phyloP scores from a whole-genome alignment of 2,329 filamentous ascomycete genomes.

The Colletotrichum sp. region DNA sequence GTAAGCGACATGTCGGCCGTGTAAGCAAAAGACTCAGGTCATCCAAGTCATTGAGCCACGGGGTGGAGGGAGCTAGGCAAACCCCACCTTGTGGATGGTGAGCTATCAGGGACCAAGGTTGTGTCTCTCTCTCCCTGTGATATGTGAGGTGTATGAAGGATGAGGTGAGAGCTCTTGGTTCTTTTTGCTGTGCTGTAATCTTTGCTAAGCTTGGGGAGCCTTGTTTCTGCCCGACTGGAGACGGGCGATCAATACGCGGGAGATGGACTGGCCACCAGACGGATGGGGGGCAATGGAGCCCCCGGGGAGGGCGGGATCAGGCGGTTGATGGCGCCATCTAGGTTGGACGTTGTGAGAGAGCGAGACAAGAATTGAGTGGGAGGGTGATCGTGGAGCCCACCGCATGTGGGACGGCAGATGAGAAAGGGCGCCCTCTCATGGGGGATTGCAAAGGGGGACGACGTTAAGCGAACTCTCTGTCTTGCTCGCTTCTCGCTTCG shows the following conservation, averaged over 20 bases:
- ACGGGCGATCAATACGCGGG: background rate
- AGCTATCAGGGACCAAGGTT: background rate
- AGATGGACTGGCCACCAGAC: background rate
- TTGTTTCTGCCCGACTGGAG: background rate
- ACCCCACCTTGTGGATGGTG: background rate
- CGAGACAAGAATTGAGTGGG: background rate
- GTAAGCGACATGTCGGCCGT: background rate
- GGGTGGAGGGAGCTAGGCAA: background rate
- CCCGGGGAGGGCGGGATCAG: background rate
- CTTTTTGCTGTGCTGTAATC: background rate
- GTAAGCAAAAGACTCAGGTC: background rate
- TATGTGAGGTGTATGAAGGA: background rate
- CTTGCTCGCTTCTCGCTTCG: background rate
- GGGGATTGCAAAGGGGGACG: background rate
- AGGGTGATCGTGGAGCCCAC: background rate
- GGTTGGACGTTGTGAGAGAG: background rate
- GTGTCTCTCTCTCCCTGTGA: background rate
- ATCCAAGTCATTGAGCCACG: background rate
- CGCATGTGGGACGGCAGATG: background rate
- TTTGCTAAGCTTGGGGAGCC: background rate
- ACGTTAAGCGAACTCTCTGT: background rate
- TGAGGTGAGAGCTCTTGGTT: background rate
- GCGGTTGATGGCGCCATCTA: constrained; percentile 6
- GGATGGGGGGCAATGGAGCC: background rate
- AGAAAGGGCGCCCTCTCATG: background rate